Conservation (phyloP, 495 filamentous ascomycete species). For the Aspergillus sclerotiicarbonarius region DNA sequence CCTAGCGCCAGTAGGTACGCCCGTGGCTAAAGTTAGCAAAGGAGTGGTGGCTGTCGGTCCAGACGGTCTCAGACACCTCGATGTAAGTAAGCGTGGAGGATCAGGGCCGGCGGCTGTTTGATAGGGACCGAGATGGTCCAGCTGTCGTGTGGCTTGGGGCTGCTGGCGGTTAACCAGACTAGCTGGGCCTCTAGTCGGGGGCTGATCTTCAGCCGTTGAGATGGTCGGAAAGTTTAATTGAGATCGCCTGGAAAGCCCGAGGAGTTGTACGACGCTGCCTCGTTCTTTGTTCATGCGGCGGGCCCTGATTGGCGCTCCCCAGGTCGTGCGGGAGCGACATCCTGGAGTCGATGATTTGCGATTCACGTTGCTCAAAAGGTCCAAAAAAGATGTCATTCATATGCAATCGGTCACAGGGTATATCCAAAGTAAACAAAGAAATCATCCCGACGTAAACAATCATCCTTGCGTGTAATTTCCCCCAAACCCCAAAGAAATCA, state of each 20-base stretch:
- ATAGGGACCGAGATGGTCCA: neutral
- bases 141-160: neutral
- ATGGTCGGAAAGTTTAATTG: neutral
- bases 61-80: too few species aligned
- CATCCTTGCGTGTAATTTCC: neutral
- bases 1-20: neutral
- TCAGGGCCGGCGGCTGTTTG: neutral
- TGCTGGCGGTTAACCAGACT: neutral
- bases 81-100: neutral
- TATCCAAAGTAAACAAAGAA: conserved; percentile 1
- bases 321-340: neutral
- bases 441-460: conserved; percentile 1
- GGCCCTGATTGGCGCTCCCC: neutral
- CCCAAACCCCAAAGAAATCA: conserved; percentile 7
- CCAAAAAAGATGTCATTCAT: conserved; percentile 1
- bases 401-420: conserved; percentile 4
- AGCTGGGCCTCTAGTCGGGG: neutral
- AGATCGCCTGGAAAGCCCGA: neutral
- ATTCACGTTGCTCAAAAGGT: conserved; percentile 1
- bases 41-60: neutral
- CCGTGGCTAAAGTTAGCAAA: neutral
- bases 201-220: conserved; percentile 1
- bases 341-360: neutral
- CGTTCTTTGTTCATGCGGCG: neutral
- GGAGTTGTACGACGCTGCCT: neutral